Base-by-base conservation (phyloP, 257 asterid species). In the Solanum phureja region DNA sequence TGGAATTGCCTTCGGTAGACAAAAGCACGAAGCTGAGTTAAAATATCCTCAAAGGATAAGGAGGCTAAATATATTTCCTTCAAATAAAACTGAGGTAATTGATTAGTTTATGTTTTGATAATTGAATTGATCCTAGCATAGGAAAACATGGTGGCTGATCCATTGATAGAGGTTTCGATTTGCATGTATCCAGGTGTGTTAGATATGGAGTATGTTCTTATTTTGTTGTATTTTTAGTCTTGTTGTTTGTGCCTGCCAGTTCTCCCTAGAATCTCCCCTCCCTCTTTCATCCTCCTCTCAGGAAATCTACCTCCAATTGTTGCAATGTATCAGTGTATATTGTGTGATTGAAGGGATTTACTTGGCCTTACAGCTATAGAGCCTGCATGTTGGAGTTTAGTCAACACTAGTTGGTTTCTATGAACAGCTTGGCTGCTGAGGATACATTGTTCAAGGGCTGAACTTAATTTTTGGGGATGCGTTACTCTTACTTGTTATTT, bases 61-160 rank as follows among this genome's bases (percentile, higher is more conserved):
- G 90, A 94, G 99, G 87, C 98, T 97, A 77, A 90, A 97, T 92
- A 94, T 97, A 86, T 97, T 97, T 93, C 98, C 99, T 90, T 90
- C 97, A 86, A 94, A 94, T 92, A 97, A 96, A 91, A 88, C 91
- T 73, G 99, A 95, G 99, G 99, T 97, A 91, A 87, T 87, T 84
- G 88, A 87, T 86, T 73, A 35, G 62, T 85, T 85, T 81, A 16
- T 81, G 16, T 18, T 81, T 13, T 29, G 85, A 27, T 81, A 2
- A 21, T 23, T 52, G 10, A 34, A 75, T 86, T 56, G 76, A 34
- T 86, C 83, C 37, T 42, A 42, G 84, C 38, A 16, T 42, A 42
- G 38, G 37, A 42, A 42, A 79, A 14, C 84, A n/a, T 42, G 64
- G 35, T 79, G 42, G 18, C 27, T 81, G 85, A 81, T 81, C 64